These are phyloP conservation scores for Lumnitzera littorea DNA, from an alignment of 345 rosid species.

Conservation along the genomic window DNA sequence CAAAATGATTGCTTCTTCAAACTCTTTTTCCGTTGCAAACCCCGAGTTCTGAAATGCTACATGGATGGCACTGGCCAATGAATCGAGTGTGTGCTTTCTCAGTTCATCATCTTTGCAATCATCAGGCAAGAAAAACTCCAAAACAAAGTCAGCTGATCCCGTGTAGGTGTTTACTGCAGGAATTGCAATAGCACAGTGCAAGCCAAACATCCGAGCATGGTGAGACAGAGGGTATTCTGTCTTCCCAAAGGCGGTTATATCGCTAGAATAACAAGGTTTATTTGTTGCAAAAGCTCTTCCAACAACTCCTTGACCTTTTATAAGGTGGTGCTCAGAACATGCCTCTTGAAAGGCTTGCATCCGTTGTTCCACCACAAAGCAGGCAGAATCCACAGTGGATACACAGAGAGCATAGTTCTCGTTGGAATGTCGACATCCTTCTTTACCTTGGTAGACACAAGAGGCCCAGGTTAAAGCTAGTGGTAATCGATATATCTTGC, in stretches of 20 bases:
- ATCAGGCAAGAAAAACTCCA: conserved; percentile 31
- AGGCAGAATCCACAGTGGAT: conserved; percentile 59
- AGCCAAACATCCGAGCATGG: conserved; percentile 33
- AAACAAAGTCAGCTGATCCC: conserved; percentile 17
- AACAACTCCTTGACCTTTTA: conserved; percentile 70
- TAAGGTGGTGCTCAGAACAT: conserved; percentile 81
- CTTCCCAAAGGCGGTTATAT: conserved; percentile 55
- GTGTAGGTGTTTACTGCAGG: conserved; percentile 17
- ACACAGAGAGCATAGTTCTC: conserved; percentile 52
- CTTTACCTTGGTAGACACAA: conserved; percentile 50
- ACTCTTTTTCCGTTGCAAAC: conserved; percentile 18
- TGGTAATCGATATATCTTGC: conserved; percentile 52
- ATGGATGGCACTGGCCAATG: conserved; percentile 12
- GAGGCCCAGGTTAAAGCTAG: conserved; percentile 85
- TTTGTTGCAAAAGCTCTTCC: conserved; percentile 55
- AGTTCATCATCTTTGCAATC: conserved; percentile 21
- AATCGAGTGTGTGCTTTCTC: conserved; percentile 10
- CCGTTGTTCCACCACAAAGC: conserved; percentile 37
- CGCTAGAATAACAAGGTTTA: conserved; percentile 54
- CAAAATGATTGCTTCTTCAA: conserved; percentile 7
- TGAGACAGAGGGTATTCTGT: conserved; percentile 77
- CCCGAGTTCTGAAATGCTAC: conserved; percentile 15
- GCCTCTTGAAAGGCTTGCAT: conserved; percentile 49
- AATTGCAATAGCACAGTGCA: conserved; percentile 27
- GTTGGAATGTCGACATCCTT: conserved; percentile 61